A percentile compares a stretch with the other conserved stretches of the same genome.
Evolutionary conservation across 2,329 filamentous ascomycete species (phyloP).

Genomic region (Cordyceps tenuipes): DNA sequence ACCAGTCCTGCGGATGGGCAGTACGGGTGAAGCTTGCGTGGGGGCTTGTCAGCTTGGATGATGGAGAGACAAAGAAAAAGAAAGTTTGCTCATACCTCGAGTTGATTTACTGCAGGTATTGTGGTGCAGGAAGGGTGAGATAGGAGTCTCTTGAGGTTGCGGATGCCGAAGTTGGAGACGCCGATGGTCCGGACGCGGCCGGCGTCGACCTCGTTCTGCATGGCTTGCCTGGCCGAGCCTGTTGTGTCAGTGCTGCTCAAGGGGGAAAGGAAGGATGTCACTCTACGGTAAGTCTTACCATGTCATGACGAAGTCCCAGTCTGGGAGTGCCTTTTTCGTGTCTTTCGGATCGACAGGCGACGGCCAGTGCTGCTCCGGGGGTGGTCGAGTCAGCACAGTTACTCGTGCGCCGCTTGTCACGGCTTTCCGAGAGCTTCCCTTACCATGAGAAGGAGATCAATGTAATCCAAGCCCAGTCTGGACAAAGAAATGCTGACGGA

Average conservation of each 20-base stretch:
- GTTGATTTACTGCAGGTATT: neutral
- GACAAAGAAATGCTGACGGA: slow-evolving; percentile 2
- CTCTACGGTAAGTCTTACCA: neutral
- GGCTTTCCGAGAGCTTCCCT: neutral
- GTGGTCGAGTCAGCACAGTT: neutral
- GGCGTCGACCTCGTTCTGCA: slow-evolving; percentile 59
- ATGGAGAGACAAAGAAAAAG: neutral
- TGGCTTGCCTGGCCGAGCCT: slow-evolving; percentile 28
- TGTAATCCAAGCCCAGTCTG: neutral
- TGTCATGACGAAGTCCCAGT: slow-evolving; percentile 6
- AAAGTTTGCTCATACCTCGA: neutral
- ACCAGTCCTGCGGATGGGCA: neutral
- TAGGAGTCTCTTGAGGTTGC: slow-evolving; percentile 70
- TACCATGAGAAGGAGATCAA: slow-evolving; percentile 9
- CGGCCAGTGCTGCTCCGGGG: neutral
- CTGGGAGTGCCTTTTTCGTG: neutral
- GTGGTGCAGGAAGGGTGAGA: slow-evolving; percentile 37
- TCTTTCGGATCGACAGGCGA: neutral
- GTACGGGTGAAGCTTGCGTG: slow-evolving; percentile 1
- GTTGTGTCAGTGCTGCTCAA: neutral
- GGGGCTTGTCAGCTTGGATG: neutral
- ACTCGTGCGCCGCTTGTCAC: too few species aligned
- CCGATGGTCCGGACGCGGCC: slow-evolving; percentile 75
- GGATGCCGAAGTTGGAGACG: slow-evolving; percentile 79
- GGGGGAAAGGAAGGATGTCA: neutral